Conservation (phyloP, 148 eudicot species). For the Rhododendron kiyosumense region DNA sequence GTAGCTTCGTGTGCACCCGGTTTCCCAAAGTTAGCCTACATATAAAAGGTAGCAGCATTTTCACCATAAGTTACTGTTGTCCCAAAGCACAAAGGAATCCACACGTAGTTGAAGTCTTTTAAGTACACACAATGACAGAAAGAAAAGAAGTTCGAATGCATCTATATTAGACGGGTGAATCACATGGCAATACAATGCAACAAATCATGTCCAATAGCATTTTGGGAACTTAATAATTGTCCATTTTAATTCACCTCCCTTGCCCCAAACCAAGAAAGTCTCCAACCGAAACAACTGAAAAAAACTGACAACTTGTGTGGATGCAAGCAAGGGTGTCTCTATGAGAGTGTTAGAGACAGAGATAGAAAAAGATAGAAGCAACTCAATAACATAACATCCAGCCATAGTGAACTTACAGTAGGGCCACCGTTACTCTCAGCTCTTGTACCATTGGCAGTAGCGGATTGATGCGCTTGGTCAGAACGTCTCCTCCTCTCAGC, state of each 20-base stretch:
- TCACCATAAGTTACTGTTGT: neutral
- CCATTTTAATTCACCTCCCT: neutral
- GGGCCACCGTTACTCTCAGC: constrained; percentile 65
- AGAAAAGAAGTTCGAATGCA: neutral
- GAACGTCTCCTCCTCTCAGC: constrained; percentile 61
- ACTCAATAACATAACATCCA: neutral
- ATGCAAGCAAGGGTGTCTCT: neutral
- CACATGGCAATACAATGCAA: neutral
- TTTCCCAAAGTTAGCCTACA: constrained; percentile 50
- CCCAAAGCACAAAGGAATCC: neutral
- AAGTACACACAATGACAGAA: neutral
- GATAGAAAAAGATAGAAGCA: neutral
- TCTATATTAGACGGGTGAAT: neutral
- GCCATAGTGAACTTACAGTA: constrained; percentile 49
- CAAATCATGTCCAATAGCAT: neutral
- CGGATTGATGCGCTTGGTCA: constrained; percentile 45
- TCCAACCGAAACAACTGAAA: neutral
- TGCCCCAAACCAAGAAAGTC: neutral
- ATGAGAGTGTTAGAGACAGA: neutral
- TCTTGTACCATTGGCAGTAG: constrained; percentile 51
- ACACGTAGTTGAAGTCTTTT: neutral
- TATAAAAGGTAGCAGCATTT: neutral
- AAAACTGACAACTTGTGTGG: neutral
- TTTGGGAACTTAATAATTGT: neutral
- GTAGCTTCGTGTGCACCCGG: constrained; percentile 52